phyloP scores from a whole-genome alignment of 176 grass and related monocot species.

The Aegilops speltoides region DNA sequence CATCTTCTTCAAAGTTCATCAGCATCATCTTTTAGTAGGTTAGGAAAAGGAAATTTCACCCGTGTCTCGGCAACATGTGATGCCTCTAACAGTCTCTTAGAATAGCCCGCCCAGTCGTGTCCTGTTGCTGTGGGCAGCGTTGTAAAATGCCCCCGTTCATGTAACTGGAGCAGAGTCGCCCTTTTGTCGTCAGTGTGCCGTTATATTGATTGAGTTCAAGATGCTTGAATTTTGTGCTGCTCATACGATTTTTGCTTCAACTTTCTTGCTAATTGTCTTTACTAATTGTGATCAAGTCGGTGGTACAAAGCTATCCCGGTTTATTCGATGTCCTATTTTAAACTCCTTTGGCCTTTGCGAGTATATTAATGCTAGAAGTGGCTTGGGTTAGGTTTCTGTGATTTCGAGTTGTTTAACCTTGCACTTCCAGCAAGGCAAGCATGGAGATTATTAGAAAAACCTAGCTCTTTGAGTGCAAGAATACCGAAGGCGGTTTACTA shows the following conservation, averaged over 20 bases:
- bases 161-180: conserved; percentile 7
- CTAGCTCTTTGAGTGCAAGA: too few relatives aligned
- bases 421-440: too few relatives aligned
- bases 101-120: conserved; percentile 23
- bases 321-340: too few relatives aligned
- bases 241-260: background rate
- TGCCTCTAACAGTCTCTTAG: conserved; percentile 51
- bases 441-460: too few relatives aligned
- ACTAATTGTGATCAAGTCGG: too few relatives aligned
- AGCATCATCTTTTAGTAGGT: conserved; percentile 18
- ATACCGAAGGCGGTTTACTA: too few relatives aligned
- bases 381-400: too few relatives aligned
- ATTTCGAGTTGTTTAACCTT: too few relatives aligned
- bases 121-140: conserved; percentile 24
- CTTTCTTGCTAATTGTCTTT: background rate
- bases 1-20: background rate
- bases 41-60: conserved; percentile 52
- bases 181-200: background rate
- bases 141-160: conserved; percentile 35
- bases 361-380: too few relatives aligned
- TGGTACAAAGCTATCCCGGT: too few relatives aligned
- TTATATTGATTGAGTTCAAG: conserved; percentile 30
- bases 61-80: conserved; percentile 43
- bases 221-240: conserved; percentile 13
- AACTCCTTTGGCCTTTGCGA: too few relatives aligned